Evolutionary conservation across 768 basidiomycete genomes (phyloP).

Genomic region (Tylopilus subfusipes): DNA sequence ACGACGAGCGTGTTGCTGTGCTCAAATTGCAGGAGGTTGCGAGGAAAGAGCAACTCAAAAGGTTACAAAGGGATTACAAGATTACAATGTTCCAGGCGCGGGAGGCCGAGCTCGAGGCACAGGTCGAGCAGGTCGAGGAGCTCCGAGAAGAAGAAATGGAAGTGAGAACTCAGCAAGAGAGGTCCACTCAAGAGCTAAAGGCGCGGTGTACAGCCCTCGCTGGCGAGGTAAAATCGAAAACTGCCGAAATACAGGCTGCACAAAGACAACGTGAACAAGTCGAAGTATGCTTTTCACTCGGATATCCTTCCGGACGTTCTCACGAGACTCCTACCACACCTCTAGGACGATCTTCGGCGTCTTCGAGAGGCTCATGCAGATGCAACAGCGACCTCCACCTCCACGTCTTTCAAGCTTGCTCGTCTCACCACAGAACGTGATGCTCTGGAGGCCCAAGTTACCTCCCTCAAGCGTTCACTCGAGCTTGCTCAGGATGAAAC

Average conservation of each 20-base stretch:
- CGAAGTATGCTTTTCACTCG: conserved; percentile 37
- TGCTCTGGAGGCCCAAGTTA: conserved; percentile 46
- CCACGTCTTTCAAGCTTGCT: conserved; percentile 50
- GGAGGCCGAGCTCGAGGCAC: conserved; percentile 57
- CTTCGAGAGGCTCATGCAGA: conserved; percentile 52
- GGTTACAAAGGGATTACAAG: conserved; percentile 61
- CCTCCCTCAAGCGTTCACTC: conserved; percentile 53
- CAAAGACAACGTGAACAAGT: conserved; percentile 43
- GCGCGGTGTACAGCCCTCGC: conserved; percentile 33
- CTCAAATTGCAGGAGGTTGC: conserved; percentile 52
- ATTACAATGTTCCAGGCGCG: conserved; percentile 64
- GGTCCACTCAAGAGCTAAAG: conserved; percentile 26
- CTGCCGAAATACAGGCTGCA: conserved; percentile 37
- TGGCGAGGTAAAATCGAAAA: conserved; percentile 38
- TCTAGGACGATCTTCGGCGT: conserved; percentile 37
- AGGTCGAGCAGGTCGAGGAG: conserved; percentile 51
- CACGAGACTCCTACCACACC: not conserved
- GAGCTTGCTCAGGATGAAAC: conserved; percentile 57
- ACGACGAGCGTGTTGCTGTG: conserved; percentile 48
- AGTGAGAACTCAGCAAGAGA: conserved; percentile 21
- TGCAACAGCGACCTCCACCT: conserved; percentile 43
- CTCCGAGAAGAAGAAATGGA: conserved; percentile 33
- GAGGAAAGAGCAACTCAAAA: conserved; percentile 55
- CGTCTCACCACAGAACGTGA: conserved; percentile 58
- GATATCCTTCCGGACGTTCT: not conserved